Evolutionary conservation across 768 basidiomycete species (phyloP), one percentile per base, ranked within the genome.

Genomic region (Scleroderma citrinum): DNA sequence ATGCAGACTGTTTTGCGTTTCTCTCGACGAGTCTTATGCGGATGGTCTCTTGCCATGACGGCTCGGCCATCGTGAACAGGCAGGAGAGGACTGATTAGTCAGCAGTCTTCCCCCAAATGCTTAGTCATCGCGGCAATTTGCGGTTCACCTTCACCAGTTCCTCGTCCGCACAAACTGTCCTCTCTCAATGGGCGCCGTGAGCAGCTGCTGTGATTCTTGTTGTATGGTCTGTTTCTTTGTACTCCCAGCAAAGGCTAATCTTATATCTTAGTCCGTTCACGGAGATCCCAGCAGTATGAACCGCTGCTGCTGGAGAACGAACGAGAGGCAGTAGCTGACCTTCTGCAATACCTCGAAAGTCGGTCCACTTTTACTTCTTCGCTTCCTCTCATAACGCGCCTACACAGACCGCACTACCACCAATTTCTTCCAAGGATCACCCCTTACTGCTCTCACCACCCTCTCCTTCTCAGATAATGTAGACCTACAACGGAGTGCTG

Each of bases 401-500:
- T 23, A 36, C 36, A 49, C 54, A 48, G 95, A 99, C 78, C 91
- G 96, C 58, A 86, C 89, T 3, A 93, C 92, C 7, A 98, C 96
- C 71, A 97, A 99, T 73, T 99, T 99, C 80, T 99, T 98, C 75
- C 77, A 81, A 45, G 96, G 95, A 48, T 82, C 85, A 16, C 95
- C 96, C 17, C 83, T 99, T 50, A 77, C 85, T 46, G 93, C 96
- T 34, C 74, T 99, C 49, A 97, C 95, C 12, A 98, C 92, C 44
- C 86, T 99, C 54, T 95, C 93, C 20, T 99, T 97, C 74, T 93
- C 90, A 19, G 96, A 98, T 72, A 99, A 99, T 71, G 95, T 99
- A 57, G 96, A 98, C 72, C 78, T 99, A 17, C 96, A 99, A 73
- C 83, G 96, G 44, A 95, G 92, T 56, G 96, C 96, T 2, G 96